Percentiles rank a stretch among this genome's conserved stretches.
Evolutionary conservation across 2,329 filamentous ascomycete genomes (phyloP).

Genomic region (Fusarium domesticum): DNA sequence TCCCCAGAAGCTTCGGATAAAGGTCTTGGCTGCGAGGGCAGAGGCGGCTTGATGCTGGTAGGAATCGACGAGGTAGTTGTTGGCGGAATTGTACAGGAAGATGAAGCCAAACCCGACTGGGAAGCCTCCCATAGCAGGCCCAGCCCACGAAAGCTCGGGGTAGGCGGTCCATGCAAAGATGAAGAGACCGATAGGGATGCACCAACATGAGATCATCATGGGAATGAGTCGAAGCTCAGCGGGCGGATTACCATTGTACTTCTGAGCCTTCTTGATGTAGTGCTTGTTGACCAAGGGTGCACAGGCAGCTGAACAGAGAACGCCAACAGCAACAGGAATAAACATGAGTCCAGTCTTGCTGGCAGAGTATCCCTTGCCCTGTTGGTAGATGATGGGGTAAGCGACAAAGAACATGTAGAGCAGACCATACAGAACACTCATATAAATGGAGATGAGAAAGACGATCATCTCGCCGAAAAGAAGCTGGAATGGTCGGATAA

Average conservation of each 20-base stretch:
- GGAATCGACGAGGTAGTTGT: constrained; percentile 67
- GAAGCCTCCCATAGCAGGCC: constrained; percentile 68
- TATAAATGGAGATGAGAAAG: constrained; percentile 78
- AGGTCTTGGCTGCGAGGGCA: constrained; percentile 78
- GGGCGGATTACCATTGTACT: constrained; percentile 69
- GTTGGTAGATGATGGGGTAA: constrained; percentile 68
- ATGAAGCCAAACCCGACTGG: constrained; percentile 78
- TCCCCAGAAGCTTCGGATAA: constrained; percentile 76
- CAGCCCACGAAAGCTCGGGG: constrained; percentile 62
- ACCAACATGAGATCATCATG: constrained; percentile 77
- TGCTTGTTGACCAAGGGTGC: constrained; percentile 76
- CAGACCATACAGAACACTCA: constrained; percentile 75
- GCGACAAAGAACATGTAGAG: constrained; percentile 77
- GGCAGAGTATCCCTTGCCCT: constrained; percentile 74
- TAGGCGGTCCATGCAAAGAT: constrained; percentile 65
- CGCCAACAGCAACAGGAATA: constrained; percentile 76
- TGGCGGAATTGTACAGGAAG: constrained; percentile 77
- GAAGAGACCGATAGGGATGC: constrained; percentile 58
- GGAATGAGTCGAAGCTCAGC: constrained; percentile 76
- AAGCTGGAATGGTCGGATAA: constrained; percentile 80
- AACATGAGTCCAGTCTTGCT: constrained; percentile 81
- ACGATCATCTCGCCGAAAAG: constrained; percentile 83
- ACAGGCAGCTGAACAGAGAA: constrained; percentile 63
- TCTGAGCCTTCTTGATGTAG: constrained; percentile 62
- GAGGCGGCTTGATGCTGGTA: constrained; percentile 73